Evolutionary conservation across 2,329 filamentous ascomycete genomes (phyloP).

Genomic region (Claviceps sp.): DNA sequence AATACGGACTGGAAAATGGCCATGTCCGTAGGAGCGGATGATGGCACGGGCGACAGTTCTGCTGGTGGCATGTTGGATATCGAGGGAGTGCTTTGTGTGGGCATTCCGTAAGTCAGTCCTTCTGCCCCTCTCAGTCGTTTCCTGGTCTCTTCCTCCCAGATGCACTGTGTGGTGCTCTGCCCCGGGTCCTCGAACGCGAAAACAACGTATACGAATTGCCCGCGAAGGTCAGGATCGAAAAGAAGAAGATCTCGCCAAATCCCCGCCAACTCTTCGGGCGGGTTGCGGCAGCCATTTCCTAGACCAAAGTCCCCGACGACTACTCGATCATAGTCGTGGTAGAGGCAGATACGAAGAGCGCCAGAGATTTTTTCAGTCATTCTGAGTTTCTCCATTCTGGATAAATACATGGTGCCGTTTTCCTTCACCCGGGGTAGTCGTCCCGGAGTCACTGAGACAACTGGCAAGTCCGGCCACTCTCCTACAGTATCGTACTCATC

Average conservation of each 20-base stretch:
- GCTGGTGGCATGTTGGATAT: slow-evolving; percentile 11
- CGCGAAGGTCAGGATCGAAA: slow-evolving; percentile 47
- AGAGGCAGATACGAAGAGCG: slow-evolving; percentile 55
- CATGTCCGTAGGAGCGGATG: slow-evolving; percentile 27
- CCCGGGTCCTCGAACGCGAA: slow-evolving; percentile 49
- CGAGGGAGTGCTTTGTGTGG: slow-evolving; percentile 14
- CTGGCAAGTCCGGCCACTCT: slow-evolving; percentile 46
- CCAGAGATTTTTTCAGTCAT: slow-evolving; percentile 61
- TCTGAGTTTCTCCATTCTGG: slow-evolving; percentile 55
- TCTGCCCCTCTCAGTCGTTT: slow-evolving; percentile 26
- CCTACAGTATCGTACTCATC: slow-evolving; percentile 47
- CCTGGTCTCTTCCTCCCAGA: slow-evolving; percentile 42
- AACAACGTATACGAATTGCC: slow-evolving; percentile 46
- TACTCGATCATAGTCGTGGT: slow-evolving; percentile 41
- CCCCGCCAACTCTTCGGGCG: slow-evolving; percentile 49
- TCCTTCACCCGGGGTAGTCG: slow-evolving; percentile 61
- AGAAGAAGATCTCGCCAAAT: slow-evolving; percentile 53
- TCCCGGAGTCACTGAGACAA: slow-evolving; percentile 61
- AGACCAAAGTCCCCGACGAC: slow-evolving; percentile 53
- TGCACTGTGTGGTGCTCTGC: slow-evolving; percentile 39
- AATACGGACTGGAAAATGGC: slow-evolving; percentile 43
- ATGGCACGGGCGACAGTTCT: neutral
- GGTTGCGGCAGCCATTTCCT: slow-evolving; percentile 50
- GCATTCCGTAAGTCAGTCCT: slow-evolving; percentile 20
- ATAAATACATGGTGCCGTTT: slow-evolving; percentile 55